phyloP scores from a whole-genome alignment of 768 basidiomycete species.

The Megacollybia marginata region DNA sequence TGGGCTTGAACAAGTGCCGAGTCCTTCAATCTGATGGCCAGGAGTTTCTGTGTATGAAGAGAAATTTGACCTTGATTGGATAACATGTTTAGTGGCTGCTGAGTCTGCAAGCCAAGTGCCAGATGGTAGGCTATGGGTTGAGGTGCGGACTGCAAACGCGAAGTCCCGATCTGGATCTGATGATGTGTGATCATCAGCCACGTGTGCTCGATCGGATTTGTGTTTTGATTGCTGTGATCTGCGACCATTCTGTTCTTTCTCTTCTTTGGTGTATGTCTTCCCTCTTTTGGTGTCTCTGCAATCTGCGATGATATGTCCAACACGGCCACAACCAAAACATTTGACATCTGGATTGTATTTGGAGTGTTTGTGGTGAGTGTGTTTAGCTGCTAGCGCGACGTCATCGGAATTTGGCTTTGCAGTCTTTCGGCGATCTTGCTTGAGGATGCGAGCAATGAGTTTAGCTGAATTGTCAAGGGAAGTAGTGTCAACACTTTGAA shows the following conservation, averaged over 20 bases:
- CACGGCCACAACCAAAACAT: conserved; percentile 7
- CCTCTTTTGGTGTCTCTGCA: conserved; percentile 1
- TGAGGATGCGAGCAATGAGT: conserved; percentile 18
- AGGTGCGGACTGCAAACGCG: conserved; percentile 5
- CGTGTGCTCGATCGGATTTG: no score
- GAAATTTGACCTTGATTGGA: conserved; percentile 11
- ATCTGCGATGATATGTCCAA: conserved; percentile 2
- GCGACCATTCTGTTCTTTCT: no score
- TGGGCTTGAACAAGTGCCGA: conserved; percentile 11
- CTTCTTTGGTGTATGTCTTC: background rate
- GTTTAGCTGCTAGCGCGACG: conserved; percentile 10
- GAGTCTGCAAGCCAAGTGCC: conserved; percentile 11
- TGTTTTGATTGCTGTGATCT: no score
- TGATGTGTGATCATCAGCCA: conserved; percentile 7
- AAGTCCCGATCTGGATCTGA: conserved; percentile 4
- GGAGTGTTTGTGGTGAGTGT: background rate
- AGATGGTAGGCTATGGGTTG: conserved; percentile 1
- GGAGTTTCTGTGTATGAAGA: conserved; percentile 11
- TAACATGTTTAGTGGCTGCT: conserved; percentile 8
- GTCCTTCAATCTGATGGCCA: conserved; percentile 12
- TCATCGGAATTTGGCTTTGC: conserved; percentile 4
- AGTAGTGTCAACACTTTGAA: conserved; percentile 11
- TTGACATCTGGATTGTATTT: conserved; percentile 3
- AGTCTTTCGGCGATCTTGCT: conserved; percentile 11
- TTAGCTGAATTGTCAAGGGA: conserved; percentile 10